These are phyloP conservation scores for Aspergillus biplanus DNA, from an alignment of 495 filamentous ascomycete genomes.

Conservation along the genomic window DNA sequence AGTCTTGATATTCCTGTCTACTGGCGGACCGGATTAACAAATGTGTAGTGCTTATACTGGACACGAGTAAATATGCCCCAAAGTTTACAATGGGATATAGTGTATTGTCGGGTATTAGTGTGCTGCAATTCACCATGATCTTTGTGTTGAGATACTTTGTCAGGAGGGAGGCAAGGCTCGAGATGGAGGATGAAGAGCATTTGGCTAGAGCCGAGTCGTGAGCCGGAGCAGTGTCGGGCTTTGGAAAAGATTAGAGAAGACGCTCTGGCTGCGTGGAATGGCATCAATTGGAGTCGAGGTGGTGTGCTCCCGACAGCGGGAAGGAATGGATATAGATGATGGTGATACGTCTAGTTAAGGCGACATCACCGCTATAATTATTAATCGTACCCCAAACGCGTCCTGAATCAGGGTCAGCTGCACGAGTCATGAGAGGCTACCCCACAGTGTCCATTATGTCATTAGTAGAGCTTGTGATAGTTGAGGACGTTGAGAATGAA, in stretches of 20 bases:
- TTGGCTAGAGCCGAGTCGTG: background rate
- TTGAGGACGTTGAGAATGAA: background rate
- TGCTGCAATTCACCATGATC: constrained; percentile 5
- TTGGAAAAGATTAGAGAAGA: background rate
- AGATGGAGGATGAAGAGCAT: background rate
- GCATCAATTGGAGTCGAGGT: background rate
- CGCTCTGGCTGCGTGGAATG: background rate
- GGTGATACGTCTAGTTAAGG: background rate
- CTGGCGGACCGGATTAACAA: background rate
- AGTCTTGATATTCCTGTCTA: background rate
- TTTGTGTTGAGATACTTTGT: constrained; percentile 8
- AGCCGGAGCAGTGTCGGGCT: background rate
- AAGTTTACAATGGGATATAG: constrained; percentile 12
- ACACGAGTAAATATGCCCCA: constrained; percentile 10
- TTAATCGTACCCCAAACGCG: background rate
- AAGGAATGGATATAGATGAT: background rate
- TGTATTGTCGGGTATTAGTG: constrained; percentile 1
- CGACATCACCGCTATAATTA: background rate
- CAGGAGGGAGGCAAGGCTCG: background rate
- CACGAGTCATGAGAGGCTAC: background rate
- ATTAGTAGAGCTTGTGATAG: background rate
- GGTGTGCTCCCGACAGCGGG: background rate
- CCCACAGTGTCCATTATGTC: background rate
- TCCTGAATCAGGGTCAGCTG: background rate
- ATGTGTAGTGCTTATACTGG: constrained; percentile 5